Evolutionary conservation across 805 yeast genomes (phyloP), one percentile per base, ranked within the genome.

Genomic region (Teunomyces lycoperdinae): DNA sequence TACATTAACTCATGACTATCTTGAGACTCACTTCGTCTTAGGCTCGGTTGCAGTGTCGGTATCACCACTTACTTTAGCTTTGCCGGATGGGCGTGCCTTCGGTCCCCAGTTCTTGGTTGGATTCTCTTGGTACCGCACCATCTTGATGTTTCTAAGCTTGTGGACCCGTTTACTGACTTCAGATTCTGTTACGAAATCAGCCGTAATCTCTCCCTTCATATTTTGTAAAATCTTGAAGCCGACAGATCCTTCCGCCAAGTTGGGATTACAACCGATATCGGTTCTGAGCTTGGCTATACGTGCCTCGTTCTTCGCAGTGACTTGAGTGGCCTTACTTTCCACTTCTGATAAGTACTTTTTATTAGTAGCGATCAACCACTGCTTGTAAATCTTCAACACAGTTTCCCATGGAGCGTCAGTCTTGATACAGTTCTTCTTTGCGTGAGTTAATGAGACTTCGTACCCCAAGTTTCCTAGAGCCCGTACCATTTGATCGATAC

Each of bases 71-170:
- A 13, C 28, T 26, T 38, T 38, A 2, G 41, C 41, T 26, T 53
- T 51, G 34, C 48, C 51, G 17, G 51, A 38, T 2, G 96, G 95
- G 60, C 86, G 83, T 3, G 96, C 82, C 70, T 87, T 89, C 32
- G 98, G 99, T 1, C 99, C 99, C 99, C 99, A 94, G 63, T 88
- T 85, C 63, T 87, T 88, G 0, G 89, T 79, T 11, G 99, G 99
- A 61, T 91, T 92, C 61, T 84, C 90, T 63, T 91, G 99, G 67
- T 78, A 92, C 58, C 97, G 77, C 10, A 89, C 89, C 62, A 92
- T 80, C 67, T 89, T 89, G 49, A 89, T 76, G 53, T 80, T 83
- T 58, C 97, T 77, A 46, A 89, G 70, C 47, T 67, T 72, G 56
- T 81, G 81, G 47, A 90, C 68, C 43, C 71, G 75, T 14, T 71